A percentile compares a stretch with the other conserved stretches of the same genome.
phyloP scores from a whole-genome alignment of 2,329 filamentous ascomycete genomes.

The Colletotrichum gigasporum region DNA sequence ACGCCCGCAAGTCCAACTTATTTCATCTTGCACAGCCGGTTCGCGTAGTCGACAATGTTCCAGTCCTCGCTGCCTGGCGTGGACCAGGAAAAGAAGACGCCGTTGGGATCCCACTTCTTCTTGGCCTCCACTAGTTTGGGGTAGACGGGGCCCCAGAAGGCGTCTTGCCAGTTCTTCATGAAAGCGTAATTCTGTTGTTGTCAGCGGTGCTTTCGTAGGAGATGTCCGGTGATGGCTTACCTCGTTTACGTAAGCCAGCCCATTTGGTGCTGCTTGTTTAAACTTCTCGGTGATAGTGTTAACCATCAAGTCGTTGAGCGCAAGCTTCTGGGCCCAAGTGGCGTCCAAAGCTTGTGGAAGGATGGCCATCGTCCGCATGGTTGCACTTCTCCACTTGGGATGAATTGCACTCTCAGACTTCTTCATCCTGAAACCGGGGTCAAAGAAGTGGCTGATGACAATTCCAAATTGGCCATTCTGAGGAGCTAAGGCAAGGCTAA shows the following conservation, averaged over 20 bases:
- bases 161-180: conserved; percentile 31
- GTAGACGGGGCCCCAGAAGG: conserved; percentile 30
- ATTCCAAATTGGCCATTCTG: conserved; percentile 10
- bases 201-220: not conserved
- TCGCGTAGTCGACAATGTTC: conserved; percentile 27
- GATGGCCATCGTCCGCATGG: conserved; percentile 28
- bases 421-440: conserved; percentile 6
- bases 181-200: conserved; percentile 27
- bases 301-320: conserved; percentile 30
- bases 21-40: conserved; percentile 30
- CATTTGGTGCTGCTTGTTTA: conserved; percentile 24
- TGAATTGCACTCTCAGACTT: conserved; percentile 28
- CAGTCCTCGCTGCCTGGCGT: conserved; percentile 31
- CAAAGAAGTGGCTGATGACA: conserved; percentile 28
- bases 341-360: conserved; percentile 26
- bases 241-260: conserved; percentile 28
- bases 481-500: conserved; percentile 8
- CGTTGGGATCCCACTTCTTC: conserved; percentile 56
- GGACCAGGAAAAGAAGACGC: conserved; percentile 51
- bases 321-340: conserved; percentile 24
- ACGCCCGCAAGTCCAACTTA: not conserved
- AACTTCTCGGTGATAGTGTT: conserved; percentile 30
- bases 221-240: not conserved
- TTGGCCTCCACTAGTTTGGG: conserved; percentile 53
- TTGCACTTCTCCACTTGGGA: conserved; percentile 25